Conservation (phyloP, 495 filamentous ascomycete species). For the Neurospora sp. region DNA sequence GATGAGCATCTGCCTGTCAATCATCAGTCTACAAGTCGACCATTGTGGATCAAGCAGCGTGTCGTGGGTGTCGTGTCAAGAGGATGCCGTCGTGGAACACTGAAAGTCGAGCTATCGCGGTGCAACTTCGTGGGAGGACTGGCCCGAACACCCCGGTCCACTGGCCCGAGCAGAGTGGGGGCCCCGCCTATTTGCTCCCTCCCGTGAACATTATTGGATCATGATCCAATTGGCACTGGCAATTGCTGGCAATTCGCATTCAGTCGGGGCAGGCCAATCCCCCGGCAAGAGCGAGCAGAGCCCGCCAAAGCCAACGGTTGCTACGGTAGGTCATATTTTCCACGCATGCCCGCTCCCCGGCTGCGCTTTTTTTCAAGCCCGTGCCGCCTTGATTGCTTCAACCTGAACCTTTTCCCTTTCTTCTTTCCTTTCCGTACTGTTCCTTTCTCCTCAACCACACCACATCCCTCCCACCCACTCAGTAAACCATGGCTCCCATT, state of each 20-base stretch:
- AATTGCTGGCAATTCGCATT: neutral
- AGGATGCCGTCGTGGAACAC: neutral
- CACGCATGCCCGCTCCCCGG: neutral
- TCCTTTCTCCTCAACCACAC: constrained; percentile 17
- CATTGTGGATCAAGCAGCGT: neutral
- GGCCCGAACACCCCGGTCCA: neutral
- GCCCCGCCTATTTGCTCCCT: neutral
- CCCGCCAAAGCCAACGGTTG: neutral
- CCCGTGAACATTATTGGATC: neutral
- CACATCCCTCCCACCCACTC: constrained; percentile 8
- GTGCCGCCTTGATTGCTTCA: constrained; percentile 10
- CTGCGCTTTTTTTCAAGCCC: constrained; percentile 21
- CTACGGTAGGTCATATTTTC: neutral
- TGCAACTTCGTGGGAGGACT: neutral
- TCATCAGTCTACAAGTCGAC: neutral
- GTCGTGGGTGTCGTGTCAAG: neutral
- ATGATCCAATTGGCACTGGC: neutral
- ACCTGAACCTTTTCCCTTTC: constrained; percentile 14
- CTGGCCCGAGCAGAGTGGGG: neutral
- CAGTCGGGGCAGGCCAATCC: neutral
- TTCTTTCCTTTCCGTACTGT: constrained; percentile 15
- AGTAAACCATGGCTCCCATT: constrained; percentile 61
- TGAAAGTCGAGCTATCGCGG: neutral
- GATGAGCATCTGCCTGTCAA: neutral
- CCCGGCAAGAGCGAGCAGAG: neutral